phyloP scores from a whole-genome alignment of 192 early-diverging fungal species.

The Coemansia sp. region DNA sequence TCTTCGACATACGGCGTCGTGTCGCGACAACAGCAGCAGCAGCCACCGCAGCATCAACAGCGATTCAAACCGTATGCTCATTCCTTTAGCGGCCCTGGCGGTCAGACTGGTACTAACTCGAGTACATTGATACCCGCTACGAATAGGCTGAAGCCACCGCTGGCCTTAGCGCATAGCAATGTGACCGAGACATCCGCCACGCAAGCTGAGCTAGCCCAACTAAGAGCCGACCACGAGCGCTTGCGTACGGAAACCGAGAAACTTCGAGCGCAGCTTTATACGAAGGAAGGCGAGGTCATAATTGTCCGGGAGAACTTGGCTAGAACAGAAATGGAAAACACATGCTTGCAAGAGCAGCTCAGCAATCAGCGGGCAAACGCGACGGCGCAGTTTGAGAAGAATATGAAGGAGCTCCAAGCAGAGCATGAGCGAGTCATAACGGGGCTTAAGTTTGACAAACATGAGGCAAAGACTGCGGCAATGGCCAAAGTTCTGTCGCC shows the following conservation, averaged over 20 bases:
- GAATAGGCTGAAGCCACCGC: not conserved
- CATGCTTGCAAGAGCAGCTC: constrained; percentile 52
- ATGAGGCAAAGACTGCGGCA: constrained; percentile 33
- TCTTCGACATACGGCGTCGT: not conserved
- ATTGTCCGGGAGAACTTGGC: constrained; percentile 54
- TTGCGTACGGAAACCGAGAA: constrained; percentile 28
- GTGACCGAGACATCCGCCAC: not conserved
- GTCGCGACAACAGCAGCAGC: constrained; percentile 15
- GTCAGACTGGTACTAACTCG: not conserved
- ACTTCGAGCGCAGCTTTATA: constrained; percentile 41
- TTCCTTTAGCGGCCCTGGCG: not conserved
- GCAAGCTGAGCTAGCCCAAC: constrained; percentile 25
- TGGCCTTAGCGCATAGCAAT: not conserved
- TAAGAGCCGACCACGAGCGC: constrained; percentile 36
- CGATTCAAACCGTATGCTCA: constrained; percentile 17
- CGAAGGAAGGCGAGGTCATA: constrained; percentile 52
- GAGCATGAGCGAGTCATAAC: constrained; percentile 50
- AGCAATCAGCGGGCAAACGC: constrained; percentile 31
- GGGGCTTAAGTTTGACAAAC: constrained; percentile 42
- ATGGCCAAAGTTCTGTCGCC: constrained; percentile 11
- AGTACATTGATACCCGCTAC: constrained; percentile 8
- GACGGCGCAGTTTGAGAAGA: constrained; percentile 1
- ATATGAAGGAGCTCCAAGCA: constrained; percentile 12
- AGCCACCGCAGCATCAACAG: constrained; percentile 10
- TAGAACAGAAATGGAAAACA: constrained; percentile 53